Evolutionary conservation across 2,329 filamentous ascomycete genomes (phyloP), one percentile per base, ranked within the genome.

Genomic region (Drechslerella coelobrocha): DNA sequence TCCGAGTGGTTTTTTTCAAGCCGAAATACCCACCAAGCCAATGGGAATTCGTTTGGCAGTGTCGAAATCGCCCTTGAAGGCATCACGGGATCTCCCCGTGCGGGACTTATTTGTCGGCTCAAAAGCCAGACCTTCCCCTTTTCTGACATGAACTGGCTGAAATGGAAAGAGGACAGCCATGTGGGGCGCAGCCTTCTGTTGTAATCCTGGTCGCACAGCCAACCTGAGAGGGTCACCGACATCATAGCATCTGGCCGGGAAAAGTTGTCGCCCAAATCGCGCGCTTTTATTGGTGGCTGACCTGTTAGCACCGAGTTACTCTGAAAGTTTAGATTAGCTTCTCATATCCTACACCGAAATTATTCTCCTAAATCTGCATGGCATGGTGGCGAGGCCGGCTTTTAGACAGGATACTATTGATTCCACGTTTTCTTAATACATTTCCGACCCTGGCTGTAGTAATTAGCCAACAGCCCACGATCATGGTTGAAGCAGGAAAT

Each of bases 401-500:
- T 61, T 61, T 69, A 61, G 52, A 50, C 56, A 31, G 23, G 47
- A 26, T 17, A 27, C 12, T 31, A 51, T 51, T 31, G 47, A 31
- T 12, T 51, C 66, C 66, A 71, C 66, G 66, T 71, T 71, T 63
- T 48, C 63, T 63, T 60, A 52, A 62, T 17, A 47, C 62, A 29
- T 31, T 54, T 50, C 43, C 45, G 47, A 57, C 51, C 26, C 24
- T 37, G 10, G 24, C 41, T 55, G 54, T 34, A 34, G 52, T 71
- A 71, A 71, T 71, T 71, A 63, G 53, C 66, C 59, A 63, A 63
- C 50, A 47, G 53, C 21, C 66, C 66, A 71, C 66, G 66, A 71
- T 71, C 66, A 71, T 63, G 66, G 66, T 71, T 71, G 29, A 27
- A 45, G 53, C 53, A 71, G 52, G 66, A 71, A 63, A 71, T 71